Percentiles rank a stretch among this genome's conserved stretches.
phyloP scores from a whole-genome alignment of 2,329 filamentous ascomycete genomes.

The Ceratocystis huliohia region DNA sequence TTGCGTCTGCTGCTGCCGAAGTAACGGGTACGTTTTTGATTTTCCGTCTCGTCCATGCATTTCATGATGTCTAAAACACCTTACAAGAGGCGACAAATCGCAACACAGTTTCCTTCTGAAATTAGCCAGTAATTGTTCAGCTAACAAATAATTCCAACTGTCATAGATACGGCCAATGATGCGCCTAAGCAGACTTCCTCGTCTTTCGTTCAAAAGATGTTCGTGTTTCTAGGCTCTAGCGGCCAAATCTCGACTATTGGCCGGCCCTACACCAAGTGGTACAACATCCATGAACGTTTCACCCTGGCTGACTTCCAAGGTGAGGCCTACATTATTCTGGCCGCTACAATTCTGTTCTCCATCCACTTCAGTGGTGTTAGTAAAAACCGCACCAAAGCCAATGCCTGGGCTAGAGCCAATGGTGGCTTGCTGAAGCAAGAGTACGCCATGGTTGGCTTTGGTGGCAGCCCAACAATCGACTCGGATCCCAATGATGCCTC shows the following conservation, averaged over 20 bases:
- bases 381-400: constrained; percentile 68
- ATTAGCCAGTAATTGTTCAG: not conserved
- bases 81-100: not conserved
- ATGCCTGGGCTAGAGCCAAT: constrained; percentile 66
- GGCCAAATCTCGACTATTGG: constrained; percentile 34
- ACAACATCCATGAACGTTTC: constrained; percentile 87
- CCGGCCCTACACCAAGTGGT: constrained; percentile 83
- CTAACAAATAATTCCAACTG: not conserved
- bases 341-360: constrained; percentile 60
- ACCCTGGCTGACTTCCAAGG: constrained; percentile 71
- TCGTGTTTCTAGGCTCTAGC: constrained; percentile 16
- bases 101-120: not conserved
- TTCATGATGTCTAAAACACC: not conserved
- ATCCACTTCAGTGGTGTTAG: constrained; percentile 72
- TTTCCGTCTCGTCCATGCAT: not conserved
- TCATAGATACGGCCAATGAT: not conserved
- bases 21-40: constrained; percentile 12
- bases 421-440: constrained; percentile 60
- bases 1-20: constrained; percentile 18
- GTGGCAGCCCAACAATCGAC: constrained; percentile 38
- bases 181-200: constrained; percentile 13
- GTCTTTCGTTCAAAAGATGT: constrained; percentile 11
- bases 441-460: constrained; percentile 78
- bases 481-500: constrained; percentile 31
- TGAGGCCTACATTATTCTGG: constrained; percentile 68